These are phyloP conservation scores for Macrolepiota dolichaula DNA, from an alignment of 768 basidiomycete genomes.

Conservation along the genomic window DNA sequence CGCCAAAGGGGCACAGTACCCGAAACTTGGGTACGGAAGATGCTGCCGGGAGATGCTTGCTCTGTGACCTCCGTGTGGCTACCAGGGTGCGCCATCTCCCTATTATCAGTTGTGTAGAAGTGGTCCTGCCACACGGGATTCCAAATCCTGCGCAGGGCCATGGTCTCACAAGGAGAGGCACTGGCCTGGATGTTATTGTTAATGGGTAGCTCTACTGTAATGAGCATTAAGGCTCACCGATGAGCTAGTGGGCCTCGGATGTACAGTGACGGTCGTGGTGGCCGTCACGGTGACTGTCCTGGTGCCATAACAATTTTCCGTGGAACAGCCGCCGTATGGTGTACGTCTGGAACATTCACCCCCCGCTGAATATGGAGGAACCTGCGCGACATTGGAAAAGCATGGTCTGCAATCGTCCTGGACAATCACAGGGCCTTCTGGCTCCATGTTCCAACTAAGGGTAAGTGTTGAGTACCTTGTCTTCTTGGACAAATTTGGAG, in stretches of 20 bases:
- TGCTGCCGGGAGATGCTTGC: neutral
- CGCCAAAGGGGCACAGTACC: neutral
- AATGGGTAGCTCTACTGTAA: neutral
- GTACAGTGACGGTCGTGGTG: neutral
- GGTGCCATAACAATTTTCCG: neutral
- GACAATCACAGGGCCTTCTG: neutral
- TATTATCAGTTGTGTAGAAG: neutral
- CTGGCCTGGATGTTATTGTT: neutral
- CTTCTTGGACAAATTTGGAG: neutral
- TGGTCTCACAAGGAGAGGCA: neutral
- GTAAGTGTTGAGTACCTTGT: neutral
- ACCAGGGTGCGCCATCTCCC: neutral
- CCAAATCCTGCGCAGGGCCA: neutral
- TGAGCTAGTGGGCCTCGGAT: neutral
- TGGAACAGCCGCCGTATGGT: neutral
- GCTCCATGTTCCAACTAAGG: neutral
- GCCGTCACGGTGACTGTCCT: neutral
- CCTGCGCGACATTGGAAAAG: neutral
- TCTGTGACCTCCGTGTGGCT: neutral
- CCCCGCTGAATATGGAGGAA: neutral
- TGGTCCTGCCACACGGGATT: neutral
- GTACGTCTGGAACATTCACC: neutral
- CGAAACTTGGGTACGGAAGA: neutral
- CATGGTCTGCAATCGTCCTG: neutral
- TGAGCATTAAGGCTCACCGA: neutral